phyloP scores from a whole-genome alignment of 768 basidiomycete species.

The Tremella mesenterica region DNA sequence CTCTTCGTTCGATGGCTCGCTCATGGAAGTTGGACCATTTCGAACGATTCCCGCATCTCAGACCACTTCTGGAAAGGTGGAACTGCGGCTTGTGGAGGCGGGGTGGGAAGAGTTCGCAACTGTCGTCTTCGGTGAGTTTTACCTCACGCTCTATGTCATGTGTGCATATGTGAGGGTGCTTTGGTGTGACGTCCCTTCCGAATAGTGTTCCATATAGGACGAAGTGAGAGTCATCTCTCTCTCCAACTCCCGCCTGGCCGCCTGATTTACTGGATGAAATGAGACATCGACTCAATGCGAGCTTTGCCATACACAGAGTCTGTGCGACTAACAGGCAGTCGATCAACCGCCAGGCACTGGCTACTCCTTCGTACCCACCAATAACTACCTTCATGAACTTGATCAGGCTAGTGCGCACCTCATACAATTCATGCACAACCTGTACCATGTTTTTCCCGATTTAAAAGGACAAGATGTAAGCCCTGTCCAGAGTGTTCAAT shows the following conservation, averaged over 20 bases:
- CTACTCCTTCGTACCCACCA: slow-evolving; percentile 77
- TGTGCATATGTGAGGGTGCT: neutral
- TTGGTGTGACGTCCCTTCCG: too few relatives aligned
- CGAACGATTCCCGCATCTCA: slow-evolving; percentile 49
- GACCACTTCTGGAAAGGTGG: slow-evolving; percentile 55
- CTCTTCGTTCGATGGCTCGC: slow-evolving; percentile 89
- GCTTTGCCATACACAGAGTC: neutral
- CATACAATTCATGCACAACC: slow-evolving; percentile 73
- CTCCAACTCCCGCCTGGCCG: neutral
- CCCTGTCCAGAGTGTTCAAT: too few relatives aligned
- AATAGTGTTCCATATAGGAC: neutral
- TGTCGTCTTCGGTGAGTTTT: slow-evolving; percentile 73
- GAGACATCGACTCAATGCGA: neutral
- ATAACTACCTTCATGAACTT: slow-evolving; percentile 73
- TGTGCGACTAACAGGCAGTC: slow-evolving; percentile 51
- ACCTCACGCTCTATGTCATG: neutral
- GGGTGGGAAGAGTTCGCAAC: slow-evolving; percentile 98
- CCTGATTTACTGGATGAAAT: neutral
- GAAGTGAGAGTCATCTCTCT: neutral
- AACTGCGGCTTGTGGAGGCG: slow-evolving; percentile 63
- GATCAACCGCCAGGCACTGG: slow-evolving; percentile 98
- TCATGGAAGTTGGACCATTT: slow-evolving; percentile 97
- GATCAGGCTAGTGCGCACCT: slow-evolving; percentile 62
- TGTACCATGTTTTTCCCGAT: slow-evolving; percentile 87
- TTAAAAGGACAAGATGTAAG: slow-evolving; percentile 70